Percentiles rank a stretch among this genome's conserved stretches.
Conservation (phyloP, 768 basidiomycete species). For the Collybiopsis confluens region DNA sequence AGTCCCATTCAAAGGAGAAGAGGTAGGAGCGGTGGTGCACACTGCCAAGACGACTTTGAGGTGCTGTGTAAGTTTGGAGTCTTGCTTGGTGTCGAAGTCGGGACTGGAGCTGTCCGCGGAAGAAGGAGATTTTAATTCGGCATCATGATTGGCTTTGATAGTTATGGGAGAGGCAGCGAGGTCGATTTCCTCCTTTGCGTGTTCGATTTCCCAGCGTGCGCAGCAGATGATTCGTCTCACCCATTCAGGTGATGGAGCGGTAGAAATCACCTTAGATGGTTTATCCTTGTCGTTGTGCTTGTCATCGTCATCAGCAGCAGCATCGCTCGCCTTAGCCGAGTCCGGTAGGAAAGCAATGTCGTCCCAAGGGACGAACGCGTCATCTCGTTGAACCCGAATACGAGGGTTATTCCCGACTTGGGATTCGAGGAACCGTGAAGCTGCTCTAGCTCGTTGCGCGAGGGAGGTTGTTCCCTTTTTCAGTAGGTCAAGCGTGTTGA, state of each 20-base stretch:
- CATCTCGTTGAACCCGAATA: constrained; percentile 77
- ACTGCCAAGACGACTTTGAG: constrained; percentile 65
- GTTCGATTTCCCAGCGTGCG: constrained; percentile 68
- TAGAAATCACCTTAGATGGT: constrained; percentile 3
- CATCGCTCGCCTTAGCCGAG: constrained; percentile 17
- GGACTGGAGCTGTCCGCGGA: background rate
- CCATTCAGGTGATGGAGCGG: constrained; percentile 69
- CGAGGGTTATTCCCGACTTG: constrained; percentile 81
- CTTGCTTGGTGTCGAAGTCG: constrained; percentile 12
- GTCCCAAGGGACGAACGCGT: constrained; percentile 83
- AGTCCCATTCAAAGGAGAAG: constrained; percentile 23
- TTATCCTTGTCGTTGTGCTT: too few relatives aligned
- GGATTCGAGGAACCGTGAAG: constrained; percentile 84
- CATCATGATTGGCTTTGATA: too few relatives aligned
- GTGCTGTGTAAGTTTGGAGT: background rate
- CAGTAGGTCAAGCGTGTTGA: constrained; percentile 87
- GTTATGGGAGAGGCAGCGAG: too few relatives aligned
- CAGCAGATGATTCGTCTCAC: constrained; percentile 81
- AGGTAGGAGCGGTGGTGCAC: constrained; percentile 27
- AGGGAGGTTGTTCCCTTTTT: constrained; percentile 84
- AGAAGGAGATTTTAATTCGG: constrained; percentile 5
- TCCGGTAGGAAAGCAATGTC: constrained; percentile 50
- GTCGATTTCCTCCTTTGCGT: constrained; percentile 29
- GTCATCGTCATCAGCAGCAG: constrained; percentile 13
- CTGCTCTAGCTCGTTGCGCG: constrained; percentile 79